Evolutionary conservation across 1,284 basidiomycete genomes (phyloP).

Genomic region (Irpex rosettiformis): DNA sequence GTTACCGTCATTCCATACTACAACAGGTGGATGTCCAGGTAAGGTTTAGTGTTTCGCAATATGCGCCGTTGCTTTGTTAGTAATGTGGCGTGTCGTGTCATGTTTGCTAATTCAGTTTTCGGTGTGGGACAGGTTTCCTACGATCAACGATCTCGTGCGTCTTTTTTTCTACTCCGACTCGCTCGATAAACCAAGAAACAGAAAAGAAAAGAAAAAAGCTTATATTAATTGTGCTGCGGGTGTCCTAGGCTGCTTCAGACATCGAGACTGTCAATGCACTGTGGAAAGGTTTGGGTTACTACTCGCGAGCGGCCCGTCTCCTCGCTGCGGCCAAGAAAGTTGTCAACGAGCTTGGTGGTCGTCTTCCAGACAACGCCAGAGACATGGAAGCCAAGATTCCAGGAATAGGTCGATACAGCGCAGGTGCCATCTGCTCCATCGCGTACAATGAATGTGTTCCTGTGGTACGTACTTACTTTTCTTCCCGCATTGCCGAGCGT

Average conservation of each 20-base stretch:
- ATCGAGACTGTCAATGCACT: constrained; percentile 84
- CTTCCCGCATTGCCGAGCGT: neutral
- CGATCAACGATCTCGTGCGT: constrained; percentile 71
- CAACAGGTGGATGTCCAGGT: constrained; percentile 81
- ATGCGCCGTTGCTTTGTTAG: neutral
- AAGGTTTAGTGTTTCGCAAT: constrained; percentile 19
- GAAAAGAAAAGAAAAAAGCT: neutral
- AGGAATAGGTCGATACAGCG: constrained; percentile 90
- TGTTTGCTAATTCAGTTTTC: constrained; percentile 9
- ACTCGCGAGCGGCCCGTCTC: constrained; percentile 81
- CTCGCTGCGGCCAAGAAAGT: constrained; percentile 78
- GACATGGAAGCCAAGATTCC: constrained; percentile 84
- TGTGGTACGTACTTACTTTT: constrained; percentile 47
- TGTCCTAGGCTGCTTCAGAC: constrained; percentile 56
- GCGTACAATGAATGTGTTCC: constrained; percentile 83
- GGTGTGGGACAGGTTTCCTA: constrained; percentile 71
- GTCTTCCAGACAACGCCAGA: constrained; percentile 76
- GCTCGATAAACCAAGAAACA: neutral
- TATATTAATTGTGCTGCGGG: neutral
- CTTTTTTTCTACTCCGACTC: too few species aligned
- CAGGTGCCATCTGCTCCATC: constrained; percentile 88
- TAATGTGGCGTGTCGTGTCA: neutral
- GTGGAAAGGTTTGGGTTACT: constrained; percentile 93
- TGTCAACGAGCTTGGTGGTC: constrained; percentile 61
- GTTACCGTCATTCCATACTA: constrained; percentile 90